Percentiles rank a stretch among this genome's conserved stretches.
These are phyloP conservation scores for Trifolium fragiferum DNA, from an alignment of 306 rosid species.

Conservation along the genomic window DNA sequence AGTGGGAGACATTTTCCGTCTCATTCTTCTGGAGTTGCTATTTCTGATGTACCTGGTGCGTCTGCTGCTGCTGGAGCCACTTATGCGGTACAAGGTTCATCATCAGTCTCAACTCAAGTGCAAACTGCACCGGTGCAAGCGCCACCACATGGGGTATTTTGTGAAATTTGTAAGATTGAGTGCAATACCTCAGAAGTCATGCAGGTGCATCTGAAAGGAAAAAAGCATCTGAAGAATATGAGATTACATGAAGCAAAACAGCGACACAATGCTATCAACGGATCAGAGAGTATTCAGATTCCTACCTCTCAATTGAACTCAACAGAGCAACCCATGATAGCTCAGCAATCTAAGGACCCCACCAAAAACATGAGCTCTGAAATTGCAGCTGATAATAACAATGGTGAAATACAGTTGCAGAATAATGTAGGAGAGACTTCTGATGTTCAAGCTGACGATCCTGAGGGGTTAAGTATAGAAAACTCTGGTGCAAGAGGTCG, in stretches of 20 bases:
- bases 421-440: constrained; percentile 47
- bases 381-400: constrained; percentile 46
- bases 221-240: constrained; percentile 76
- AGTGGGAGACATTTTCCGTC: constrained; percentile 63
- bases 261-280: constrained; percentile 58
- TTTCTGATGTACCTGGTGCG: constrained; percentile 46
- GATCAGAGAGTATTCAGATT: constrained; percentile 53
- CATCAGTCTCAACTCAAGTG: constrained; percentile 54
- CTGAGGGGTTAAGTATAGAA: constrained; percentile 46
- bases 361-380: constrained; percentile 46
- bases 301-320: constrained; percentile 56
- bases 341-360: constrained; percentile 50
- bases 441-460: constrained; percentile 52
- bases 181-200: constrained; percentile 80
- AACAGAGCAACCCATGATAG: constrained; percentile 53
- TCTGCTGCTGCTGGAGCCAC: constrained; percentile 56
- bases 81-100: constrained; percentile 42
- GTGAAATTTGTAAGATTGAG: constrained; percentile 88
- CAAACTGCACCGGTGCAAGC: constrained; percentile 54
- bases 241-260: constrained; percentile 68
- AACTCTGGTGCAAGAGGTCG: constrained; percentile 55
- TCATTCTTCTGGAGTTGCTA: constrained; percentile 55
- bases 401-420: constrained; percentile 54
- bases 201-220: constrained; percentile 84
- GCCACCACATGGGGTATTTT: constrained; percentile 57